These are phyloP conservation scores for Balamuthia mandrillaris DNA, from an alignment of 208 protist species.

Conservation along the genomic window DNA sequence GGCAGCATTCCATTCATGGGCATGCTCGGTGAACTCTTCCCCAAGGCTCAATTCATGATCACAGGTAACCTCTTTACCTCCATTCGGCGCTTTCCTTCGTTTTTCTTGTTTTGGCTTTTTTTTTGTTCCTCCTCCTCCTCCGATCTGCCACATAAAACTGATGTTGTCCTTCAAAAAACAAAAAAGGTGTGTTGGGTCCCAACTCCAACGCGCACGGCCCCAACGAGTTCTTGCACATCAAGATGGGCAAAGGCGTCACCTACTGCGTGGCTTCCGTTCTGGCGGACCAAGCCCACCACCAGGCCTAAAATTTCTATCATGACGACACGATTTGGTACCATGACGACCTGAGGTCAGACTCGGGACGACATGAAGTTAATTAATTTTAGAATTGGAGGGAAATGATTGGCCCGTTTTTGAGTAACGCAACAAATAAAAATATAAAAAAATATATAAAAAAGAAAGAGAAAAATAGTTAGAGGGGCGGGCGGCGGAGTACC, in stretches of 20 bases:
- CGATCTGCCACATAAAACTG: background rate
- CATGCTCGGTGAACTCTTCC: conserved; percentile 83
- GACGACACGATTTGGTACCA: too few species aligned
- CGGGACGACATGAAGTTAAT: too few species aligned
- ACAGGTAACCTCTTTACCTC: conserved; percentile 52
- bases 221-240: conserved; percentile 90
- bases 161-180: background rate
- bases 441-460: background rate
- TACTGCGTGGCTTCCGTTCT: conserved; percentile 18
- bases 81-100: background rate
- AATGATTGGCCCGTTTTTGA: too few species aligned
- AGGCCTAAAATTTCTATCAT: too few species aligned
- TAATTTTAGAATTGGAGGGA: too few species aligned
- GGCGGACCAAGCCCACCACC: conserved; percentile 28
- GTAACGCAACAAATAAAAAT: background rate
- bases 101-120: background rate
- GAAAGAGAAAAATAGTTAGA: background rate
- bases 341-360: too few species aligned
- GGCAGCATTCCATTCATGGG: conserved; percentile 51
- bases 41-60: conserved; percentile 88
- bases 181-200: conserved; percentile 82
- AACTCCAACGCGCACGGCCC: conserved; percentile 81
- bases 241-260: conserved; percentile 59
- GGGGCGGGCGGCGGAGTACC: background rate
- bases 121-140: background rate